Conservation (phyloP, 176 grass and related monocot species). For the Triticum timopheevii region DNA sequence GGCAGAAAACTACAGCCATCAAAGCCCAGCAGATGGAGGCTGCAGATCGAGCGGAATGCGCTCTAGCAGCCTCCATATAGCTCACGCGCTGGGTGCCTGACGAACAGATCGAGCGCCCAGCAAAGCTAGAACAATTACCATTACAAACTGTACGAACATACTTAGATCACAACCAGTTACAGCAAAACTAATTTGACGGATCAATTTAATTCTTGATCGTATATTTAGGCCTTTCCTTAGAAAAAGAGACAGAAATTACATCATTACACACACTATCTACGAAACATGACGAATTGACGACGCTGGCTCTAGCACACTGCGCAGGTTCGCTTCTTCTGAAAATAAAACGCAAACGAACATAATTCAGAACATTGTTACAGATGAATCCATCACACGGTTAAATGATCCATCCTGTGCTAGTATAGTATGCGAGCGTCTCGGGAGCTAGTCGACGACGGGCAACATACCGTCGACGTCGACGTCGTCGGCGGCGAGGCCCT, state of each 20-base stretch:
- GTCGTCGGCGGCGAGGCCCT: constrained; percentile 17
- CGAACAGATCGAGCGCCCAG: neutral
- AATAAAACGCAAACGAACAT: neutral
- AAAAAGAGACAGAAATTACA: neutral
- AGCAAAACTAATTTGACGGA: neutral
- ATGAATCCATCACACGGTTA: neutral
- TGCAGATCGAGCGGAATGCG: too few species aligned
- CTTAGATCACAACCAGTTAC: neutral
- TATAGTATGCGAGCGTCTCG: neutral
- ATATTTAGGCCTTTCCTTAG: neutral
- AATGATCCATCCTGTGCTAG: neutral
- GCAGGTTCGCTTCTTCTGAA: constrained; percentile 10
- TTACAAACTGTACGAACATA: neutral
- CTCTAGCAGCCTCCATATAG: too few species aligned
- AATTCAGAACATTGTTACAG: neutral
- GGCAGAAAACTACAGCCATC: neutral
- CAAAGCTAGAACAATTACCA: neutral
- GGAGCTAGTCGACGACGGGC: neutral
- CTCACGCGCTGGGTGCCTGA: neutral
- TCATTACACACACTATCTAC: neutral
- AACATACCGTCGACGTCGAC: neutral
- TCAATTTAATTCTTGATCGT: constrained; percentile 10
- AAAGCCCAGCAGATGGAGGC: too few species aligned
- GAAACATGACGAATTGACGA: too few species aligned
- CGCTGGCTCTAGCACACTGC: neutral